phyloP scores from a whole-genome alignment of 768 basidiomycete genomes.

The Mycena haematopus region DNA sequence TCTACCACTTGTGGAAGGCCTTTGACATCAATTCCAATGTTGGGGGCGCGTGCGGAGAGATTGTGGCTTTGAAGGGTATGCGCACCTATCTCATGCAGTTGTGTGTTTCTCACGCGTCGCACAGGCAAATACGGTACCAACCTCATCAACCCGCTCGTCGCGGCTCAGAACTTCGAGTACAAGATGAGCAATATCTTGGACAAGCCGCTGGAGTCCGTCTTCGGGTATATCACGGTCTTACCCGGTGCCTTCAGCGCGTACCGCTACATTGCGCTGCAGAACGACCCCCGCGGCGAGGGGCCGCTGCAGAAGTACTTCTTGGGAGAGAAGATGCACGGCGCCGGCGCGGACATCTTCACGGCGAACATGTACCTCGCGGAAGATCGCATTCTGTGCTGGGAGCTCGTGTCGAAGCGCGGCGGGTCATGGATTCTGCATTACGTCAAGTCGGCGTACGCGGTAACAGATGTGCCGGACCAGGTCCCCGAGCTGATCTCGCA shows the following conservation, averaged over 20 bases:
- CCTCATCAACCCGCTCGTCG: constrained; percentile 86
- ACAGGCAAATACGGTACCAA: constrained; percentile 67
- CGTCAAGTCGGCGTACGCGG: constrained; percentile 92
- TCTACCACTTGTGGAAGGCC: constrained; percentile 96
- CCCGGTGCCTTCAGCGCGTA: constrained; percentile 95
- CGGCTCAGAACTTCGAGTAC: constrained; percentile 96
- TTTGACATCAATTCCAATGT: constrained; percentile 93
- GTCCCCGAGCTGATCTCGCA: constrained; percentile 95
- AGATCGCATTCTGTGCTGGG: constrained; percentile 96
- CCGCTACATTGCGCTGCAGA: constrained; percentile 89
- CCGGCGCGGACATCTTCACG: constrained; percentile 89
- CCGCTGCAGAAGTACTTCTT: constrained; percentile 96
- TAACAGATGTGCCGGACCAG: constrained; percentile 94
- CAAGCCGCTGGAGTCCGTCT: constrained; percentile 88
- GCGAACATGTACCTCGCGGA: constrained; percentile 97
- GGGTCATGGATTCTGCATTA: constrained; percentile 94
- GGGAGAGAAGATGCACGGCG: constrained; percentile 93
- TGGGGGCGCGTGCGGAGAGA: constrained; percentile 97
- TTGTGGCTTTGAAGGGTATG: constrained; percentile 87
- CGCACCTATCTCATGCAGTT: constrained; percentile 50
- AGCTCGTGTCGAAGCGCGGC: constrained; percentile 93
- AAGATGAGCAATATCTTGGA: constrained; percentile 91
- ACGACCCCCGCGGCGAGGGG: constrained; percentile 82
- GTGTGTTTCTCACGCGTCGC: neutral
- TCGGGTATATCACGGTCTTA: constrained; percentile 94